These are phyloP conservation scores for Cichorium intybus DNA, from an alignment of 140 eudicot genomes.

Conservation along the genomic window DNA sequence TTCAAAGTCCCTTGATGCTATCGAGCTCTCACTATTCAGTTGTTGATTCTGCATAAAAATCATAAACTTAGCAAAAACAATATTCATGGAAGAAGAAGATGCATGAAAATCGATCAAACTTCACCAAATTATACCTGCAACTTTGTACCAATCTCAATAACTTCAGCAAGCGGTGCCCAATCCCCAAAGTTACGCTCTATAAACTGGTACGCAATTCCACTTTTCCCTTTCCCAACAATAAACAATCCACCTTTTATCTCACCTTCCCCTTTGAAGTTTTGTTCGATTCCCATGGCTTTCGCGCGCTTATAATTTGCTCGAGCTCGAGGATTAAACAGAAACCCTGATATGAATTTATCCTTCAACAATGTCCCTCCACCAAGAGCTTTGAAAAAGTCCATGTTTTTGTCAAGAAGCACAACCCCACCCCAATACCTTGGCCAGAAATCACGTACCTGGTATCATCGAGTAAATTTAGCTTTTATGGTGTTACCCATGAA, in stretches of 20 bases:
- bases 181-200: conserved; percentile 83
- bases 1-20: conserved; percentile 31
- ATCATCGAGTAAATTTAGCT: conserved; percentile 3
- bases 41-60: conserved; percentile 42
- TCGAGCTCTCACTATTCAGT: conserved; percentile 32
- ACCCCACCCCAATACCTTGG: conserved; percentile 91
- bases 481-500: not conserved
- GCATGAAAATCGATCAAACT: conserved; percentile 1
- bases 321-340: conserved; percentile 76
- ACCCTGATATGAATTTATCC: conserved; percentile 84
- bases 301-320: conserved; percentile 78
- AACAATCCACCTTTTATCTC: conserved; percentile 88
- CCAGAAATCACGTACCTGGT: conserved; percentile 79
- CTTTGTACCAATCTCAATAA: conserved; percentile 56
- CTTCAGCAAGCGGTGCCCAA: conserved; percentile 88
- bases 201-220: conserved; percentile 81
- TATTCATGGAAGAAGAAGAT: not conserved
- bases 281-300: conserved; percentile 59
- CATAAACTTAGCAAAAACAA: not conserved
- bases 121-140: conserved; percentile 45
- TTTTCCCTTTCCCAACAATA: conserved; percentile 69
- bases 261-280: conserved; percentile 76
- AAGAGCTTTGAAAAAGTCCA: conserved; percentile 74
- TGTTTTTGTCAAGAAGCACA: conserved; percentile 65
- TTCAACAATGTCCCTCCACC: conserved; percentile 81